Evolutionary conservation across 305 asterid genomes (phyloP), one percentile per base, ranked within the genome.

Genomic region (Fraxinus angustifolia): DNA sequence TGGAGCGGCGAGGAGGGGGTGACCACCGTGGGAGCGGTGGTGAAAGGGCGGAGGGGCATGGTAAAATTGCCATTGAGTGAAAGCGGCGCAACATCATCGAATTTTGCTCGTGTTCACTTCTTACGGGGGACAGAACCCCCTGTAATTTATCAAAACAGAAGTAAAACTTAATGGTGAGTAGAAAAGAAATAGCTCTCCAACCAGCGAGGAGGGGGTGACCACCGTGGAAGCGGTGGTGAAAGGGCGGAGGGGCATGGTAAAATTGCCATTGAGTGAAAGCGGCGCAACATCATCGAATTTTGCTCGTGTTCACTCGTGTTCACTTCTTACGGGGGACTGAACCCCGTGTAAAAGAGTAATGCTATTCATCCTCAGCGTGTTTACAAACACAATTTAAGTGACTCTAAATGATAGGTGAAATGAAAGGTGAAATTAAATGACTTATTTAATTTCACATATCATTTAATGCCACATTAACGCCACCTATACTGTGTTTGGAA

Each of bases 31-130:
- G 76, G 34, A 40, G 65, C 0, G 83, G 85, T 36, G 85, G 82
- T 5, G 83, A 82, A 72, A 77, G 33, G 79, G 60, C 56, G 8
- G 86, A 74, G 60, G 83, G 78, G 12, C 80, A 14, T 31, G 40
- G 75, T 31, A 68, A 80, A 12, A 42, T 76, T 26, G 81, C 77
- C 23, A 76, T 31, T 33, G 85, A 81, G 17, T 79, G 77, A 75
- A 79, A 81, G 79, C 85, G 87, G 75, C 90, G 90, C 34, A 86
- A 67, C 68, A 85, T 67, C 90, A 85, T 89, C 65, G 75, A 28
- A 11, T 68, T 60, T 80, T 73, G 84, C 14, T 21, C 35, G 31
- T 67, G 31, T 67, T 28, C 21, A 67, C 11, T 67, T 67, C 38
- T 10, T 10, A 11, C 21, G 10, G 17, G 38, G 33, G 33, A 3